Evolutionary conservation across 805 yeast species (phyloP), one percentile per base, ranked within the genome.

Genomic region (Ogataea paradorogensis): DNA sequence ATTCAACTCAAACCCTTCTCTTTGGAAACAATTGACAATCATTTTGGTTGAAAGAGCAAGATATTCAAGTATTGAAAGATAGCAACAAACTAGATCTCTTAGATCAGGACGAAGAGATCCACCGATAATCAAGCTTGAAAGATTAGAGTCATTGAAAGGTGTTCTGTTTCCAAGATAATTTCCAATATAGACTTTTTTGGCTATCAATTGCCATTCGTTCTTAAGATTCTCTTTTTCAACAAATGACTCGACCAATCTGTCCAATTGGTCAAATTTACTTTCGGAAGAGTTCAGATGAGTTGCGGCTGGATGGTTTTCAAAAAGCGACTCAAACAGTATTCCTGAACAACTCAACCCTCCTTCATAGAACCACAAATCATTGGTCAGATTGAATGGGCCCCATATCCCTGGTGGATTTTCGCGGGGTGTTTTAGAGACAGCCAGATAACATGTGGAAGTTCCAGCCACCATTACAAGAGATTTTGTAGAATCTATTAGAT

Each of bases 261-360:
- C 59, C 0, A 61, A 13, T 27, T 31, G 26, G 24, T 30, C 31
- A 16, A 35, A 28, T 9, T 37, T 20, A 41, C 33, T 8, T 33
- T 33, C 27, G 47, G 47, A 16, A 40, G 15, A 14, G 7, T 11
- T 28, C 11, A 24, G 35, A 4, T 25, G 21, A 47, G 31, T 14
- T 11, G 38, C 42, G 8, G 39, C 47, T 0, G 69, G 68, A 43
- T 70, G 74, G 1, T 69, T 61, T 8, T 63, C 58, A 39, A 75
- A 71, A 3, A 78, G 53, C 29, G 70, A 67, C 43, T 74, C 78
- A 20, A 74, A 62, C 6, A 78, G 58, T 36, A 69, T 64, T 4
- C 85, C 85, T 0, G 83, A 70, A 10, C 80, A 76, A 4, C 82
- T 74, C 41, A 73, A 74, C 0, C 85, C 85, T 35, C 74, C 76